Percentiles rank a stretch among this genome's conserved stretches.
phyloP scores from a whole-genome alignment of 495 filamentous ascomycete species.

The Hyaloscypha bicolor region DNA sequence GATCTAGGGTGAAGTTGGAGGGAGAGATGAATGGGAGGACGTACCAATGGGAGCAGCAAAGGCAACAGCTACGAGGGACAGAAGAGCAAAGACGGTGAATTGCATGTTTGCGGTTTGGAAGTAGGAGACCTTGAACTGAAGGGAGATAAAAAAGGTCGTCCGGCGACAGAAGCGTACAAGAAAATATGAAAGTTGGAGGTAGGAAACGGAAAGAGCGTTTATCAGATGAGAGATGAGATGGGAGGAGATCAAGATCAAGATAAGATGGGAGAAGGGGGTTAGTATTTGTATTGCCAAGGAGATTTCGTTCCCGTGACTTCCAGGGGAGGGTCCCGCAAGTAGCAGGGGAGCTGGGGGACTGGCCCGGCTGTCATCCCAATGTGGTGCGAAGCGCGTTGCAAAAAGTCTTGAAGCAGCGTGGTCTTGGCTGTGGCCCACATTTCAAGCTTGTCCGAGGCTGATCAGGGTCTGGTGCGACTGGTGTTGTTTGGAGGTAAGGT shows the following conservation, averaged over 20 bases:
- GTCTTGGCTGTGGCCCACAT: not conserved
- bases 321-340: not conserved
- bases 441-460: conserved; percentile 6
- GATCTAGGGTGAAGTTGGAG: not conserved
- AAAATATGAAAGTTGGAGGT: not conserved
- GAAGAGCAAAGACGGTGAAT: conserved; percentile 48
- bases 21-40: not conserved
- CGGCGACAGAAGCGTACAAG: conserved; percentile 43
- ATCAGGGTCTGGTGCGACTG: conserved; percentile 25
- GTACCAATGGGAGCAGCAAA: conserved; percentile 36
- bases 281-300: conserved; percentile 43
- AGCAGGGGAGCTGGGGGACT: not conserved
- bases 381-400: conserved; percentile 9
- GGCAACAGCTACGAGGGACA: conserved; percentile 48
- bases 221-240: conserved; percentile 17
- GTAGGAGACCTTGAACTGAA: conserved; percentile 25
- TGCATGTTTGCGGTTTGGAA: conserved; percentile 49
- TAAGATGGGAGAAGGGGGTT: conserved; percentile 23
- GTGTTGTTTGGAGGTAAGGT: conserved; percentile 19
- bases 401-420: conserved; percentile 6
- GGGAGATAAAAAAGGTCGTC: conserved; percentile 42
- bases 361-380: conserved; percentile 11
- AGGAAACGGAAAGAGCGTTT: not conserved
- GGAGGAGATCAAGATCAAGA: conserved; percentile 22
- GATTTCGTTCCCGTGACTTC: not conserved